These are phyloP conservation scores for Paracoccidioides lutzii DNA, from an alignment of 2,329 filamentous ascomycete species.

Conservation along the genomic window DNA sequence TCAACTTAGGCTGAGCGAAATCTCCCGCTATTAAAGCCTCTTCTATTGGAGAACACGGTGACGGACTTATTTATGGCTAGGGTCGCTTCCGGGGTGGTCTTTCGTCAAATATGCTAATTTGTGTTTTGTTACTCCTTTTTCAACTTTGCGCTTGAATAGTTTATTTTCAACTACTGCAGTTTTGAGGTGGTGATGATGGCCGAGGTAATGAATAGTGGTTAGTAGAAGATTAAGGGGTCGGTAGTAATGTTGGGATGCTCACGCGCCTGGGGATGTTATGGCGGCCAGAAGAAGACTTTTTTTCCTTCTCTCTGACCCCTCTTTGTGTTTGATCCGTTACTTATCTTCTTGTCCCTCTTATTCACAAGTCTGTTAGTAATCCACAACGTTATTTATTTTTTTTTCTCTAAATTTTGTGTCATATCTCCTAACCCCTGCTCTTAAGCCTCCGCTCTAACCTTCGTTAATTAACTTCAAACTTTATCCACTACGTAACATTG, in stretches of 20 bases:
- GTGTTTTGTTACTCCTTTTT: constrained; percentile 7
- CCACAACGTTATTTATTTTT: neutral
- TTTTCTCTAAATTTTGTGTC: neutral
- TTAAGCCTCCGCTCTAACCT: neutral
- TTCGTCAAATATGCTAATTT: constrained; percentile 24
- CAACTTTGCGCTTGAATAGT: neutral
- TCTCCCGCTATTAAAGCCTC: neutral
- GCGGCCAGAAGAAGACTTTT: neutral
- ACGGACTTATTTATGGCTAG: constrained; percentile 31
- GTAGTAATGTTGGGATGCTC: neutral
- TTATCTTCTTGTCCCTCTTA: neutral
- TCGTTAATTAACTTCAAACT: neutral
- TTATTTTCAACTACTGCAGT: neutral
- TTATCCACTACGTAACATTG: neutral
- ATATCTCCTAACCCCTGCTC: neutral
- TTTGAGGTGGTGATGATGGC: neutral
- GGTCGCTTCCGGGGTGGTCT: constrained; percentile 37
- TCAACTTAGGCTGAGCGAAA: constrained; percentile 18
- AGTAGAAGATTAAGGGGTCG: neutral
- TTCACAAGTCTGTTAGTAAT: neutral
- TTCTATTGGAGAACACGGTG: constrained; percentile 22
- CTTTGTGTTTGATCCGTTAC: neutral
- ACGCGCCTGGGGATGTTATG: constrained; percentile 1
- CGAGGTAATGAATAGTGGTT: neutral
- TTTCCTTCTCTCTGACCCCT: neutral